A percentile compares a stretch with the other conserved stretches of the same genome.
Conservation (phyloP, 805 yeast species). For the Schwanniomyces occidentalis region DNA sequence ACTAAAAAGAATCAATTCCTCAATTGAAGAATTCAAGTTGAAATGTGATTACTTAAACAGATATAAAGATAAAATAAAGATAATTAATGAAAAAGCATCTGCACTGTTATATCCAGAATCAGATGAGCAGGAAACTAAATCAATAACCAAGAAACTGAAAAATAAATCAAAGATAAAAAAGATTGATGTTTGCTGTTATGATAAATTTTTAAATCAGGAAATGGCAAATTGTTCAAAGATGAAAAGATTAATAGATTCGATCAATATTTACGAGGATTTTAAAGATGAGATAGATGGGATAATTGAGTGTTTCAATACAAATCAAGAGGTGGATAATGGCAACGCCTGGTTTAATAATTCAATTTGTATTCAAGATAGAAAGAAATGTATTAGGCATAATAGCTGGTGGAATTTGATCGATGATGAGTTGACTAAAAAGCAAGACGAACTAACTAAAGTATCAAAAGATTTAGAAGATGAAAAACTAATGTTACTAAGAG, state of each 20-base stretch:
- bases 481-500: slow-evolving; percentile 30
- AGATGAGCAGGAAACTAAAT: slow-evolving; percentile 14
- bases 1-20: slow-evolving; percentile 12
- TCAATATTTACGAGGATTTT: slow-evolving; percentile 10
- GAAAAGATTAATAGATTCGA: slow-evolving; percentile 5
- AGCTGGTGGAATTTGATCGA: slow-evolving; percentile 46
- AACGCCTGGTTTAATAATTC: slow-evolving; percentile 14
- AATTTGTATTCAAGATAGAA: slow-evolving; percentile 53
- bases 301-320: slow-evolving; percentile 11
- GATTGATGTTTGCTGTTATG: slow-evolving; percentile 57
- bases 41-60: slow-evolving; percentile 24
- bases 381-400: slow-evolving; percentile 56
- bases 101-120: slow-evolving; percentile 9
- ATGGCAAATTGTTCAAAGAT: slow-evolving; percentile 3
- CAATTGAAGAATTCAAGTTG: slow-evolving; percentile 12
- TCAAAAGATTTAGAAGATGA: slow-evolving; percentile 27
- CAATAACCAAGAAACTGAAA: slow-evolving; percentile 15
- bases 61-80: slow-evolving; percentile 37
- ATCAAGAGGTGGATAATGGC: slow-evolving; percentile 12
- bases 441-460: slow-evolving; percentile 35
- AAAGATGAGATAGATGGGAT: slow-evolving; percentile 16
- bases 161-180: slow-evolving; percentile 29
- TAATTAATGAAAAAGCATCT: slow-evolving; percentile 36
- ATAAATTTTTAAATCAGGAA: slow-evolving; percentile 21
- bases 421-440: slow-evolving; percentile 30